phyloP scores from a whole-genome alignment of 371 early-diverging fungal genomes.

The Rhizomucor pusillus region DNA sequence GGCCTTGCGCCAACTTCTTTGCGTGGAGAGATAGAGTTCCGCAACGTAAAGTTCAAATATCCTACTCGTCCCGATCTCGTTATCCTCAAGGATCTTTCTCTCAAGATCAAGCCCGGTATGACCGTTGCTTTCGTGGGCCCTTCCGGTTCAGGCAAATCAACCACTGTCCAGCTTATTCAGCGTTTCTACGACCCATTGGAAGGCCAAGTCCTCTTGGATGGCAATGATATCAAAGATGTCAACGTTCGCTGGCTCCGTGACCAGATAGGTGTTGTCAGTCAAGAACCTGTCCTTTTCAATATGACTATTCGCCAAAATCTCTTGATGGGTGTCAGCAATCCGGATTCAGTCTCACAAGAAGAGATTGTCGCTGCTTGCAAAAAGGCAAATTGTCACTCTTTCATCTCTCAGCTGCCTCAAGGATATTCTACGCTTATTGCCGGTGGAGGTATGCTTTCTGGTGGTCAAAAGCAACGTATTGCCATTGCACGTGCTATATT shows the following conservation, averaged over 20 bases:
- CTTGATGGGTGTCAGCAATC: conserved; percentile 45
- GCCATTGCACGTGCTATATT: conserved; percentile 51
- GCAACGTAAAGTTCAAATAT: conserved; percentile 70
- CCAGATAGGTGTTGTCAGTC: conserved; percentile 83
- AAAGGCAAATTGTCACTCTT: conserved; percentile 73
- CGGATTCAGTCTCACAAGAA: conserved; percentile 46
- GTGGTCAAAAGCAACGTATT: conserved; percentile 70
- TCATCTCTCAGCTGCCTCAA: conserved; percentile 72
- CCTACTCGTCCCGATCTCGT: conserved; percentile 76
- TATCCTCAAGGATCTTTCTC: conserved; percentile 59
- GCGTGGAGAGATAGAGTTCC: conserved; percentile 72
- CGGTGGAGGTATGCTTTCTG: conserved; percentile 77
- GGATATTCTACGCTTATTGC: conserved; percentile 70
- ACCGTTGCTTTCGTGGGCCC: conserved; percentile 80
- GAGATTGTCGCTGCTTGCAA: conserved; percentile 62
- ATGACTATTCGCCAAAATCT: conserved; percentile 82
- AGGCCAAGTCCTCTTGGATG: conserved; percentile 73
- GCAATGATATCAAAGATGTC: conserved; percentile 60
- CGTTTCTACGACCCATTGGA: conserved; percentile 83
- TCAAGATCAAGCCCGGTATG: conserved; percentile 71
- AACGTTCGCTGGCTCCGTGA: conserved; percentile 74
- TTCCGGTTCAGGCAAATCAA: conserved; percentile 91
- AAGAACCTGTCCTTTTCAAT: conserved; percentile 90
- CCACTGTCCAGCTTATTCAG: conserved; percentile 83
- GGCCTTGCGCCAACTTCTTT: conserved; percentile 55